Base-by-base conservation (phyloP, 257 asterid genomes). In the Lycium ferocissimum region DNA sequence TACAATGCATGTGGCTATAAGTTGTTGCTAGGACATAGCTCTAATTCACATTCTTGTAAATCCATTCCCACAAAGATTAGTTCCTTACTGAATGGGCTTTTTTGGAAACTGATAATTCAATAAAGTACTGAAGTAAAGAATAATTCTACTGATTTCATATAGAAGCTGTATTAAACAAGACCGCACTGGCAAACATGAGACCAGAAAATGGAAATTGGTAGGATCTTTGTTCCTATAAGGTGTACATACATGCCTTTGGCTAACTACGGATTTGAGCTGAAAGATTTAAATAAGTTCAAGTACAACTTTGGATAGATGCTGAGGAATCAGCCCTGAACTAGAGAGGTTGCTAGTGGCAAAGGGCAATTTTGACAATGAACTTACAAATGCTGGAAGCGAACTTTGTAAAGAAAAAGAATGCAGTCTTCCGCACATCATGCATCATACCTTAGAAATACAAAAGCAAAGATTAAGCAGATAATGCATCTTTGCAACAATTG, bases 381-480 rank as follows among this genome's bases (percentile, higher is more conserved):
- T 67, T 67, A 67, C 22, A 67, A 35, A 67, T 73, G 43, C 38
- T 45, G 80, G 37, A 22, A 13, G 56, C n/a, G 80, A 73, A 45
- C 38, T 63, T 63, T 63, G 71, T 10, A 22, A 72, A 22, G 38
- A 49, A 61, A 72, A 20, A 73, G 40, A 73, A 45, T 47, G 80
- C 59, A n/a, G 59, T 20, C 59, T 73, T 72, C 6, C 80, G 3
- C 59, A n/a, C 80, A 5, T 73, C 58, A 73, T 73, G 45, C 73
- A 66, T 66, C 72, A 65, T 5, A 45, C n/a, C 3, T 59, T n/a
- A 73, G 40, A 73, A 73, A 38, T 47, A 73, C 38, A 45, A 45
- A 63, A 45, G 80, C 40, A 73, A 40, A 73, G 59, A 73, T 73
- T 15, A 73, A 22, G n/a, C 80, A 73, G 59, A 73, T 73, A 47